Conservation (phyloP, 1,284 basidiomycete genomes). For the Naganishia cerealis region DNA sequence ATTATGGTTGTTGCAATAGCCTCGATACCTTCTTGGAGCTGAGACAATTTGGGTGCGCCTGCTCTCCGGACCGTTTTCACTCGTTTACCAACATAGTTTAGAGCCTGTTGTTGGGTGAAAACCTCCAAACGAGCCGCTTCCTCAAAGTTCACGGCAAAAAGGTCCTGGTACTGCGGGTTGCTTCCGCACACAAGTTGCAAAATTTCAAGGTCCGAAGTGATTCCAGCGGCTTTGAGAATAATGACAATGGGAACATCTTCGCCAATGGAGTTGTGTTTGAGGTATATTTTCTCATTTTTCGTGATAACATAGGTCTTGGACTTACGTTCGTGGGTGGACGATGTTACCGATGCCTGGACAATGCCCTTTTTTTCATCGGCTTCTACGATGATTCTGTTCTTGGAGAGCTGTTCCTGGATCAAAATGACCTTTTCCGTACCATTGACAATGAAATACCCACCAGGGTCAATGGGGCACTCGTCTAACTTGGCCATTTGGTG, state of each 20-base stretch:
- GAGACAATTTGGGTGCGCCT: slow-evolving; percentile 69
- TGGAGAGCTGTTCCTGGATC: slow-evolving; percentile 97
- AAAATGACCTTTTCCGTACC: slow-evolving; percentile 99
- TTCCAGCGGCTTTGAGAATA: slow-evolving; percentile 92
- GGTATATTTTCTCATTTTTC: slow-evolving; percentile 89
- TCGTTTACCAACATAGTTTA: slow-evolving; percentile 90
- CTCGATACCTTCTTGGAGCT: slow-evolving; percentile 92
- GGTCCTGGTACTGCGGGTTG: slow-evolving; percentile 81
- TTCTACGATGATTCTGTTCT: slow-evolving; percentile 99
- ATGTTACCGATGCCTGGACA: slow-evolving; percentile 95
- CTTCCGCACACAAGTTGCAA: slow-evolving; percentile 90
- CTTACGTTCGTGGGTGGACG: slow-evolving; percentile 97
- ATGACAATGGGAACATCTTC: slow-evolving; percentile 97
- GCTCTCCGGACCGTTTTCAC: slow-evolving; percentile 74
- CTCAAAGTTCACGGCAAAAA: slow-evolving; percentile 90
- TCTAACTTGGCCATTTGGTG: slow-evolving; percentile 84
- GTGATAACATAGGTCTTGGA: slow-evolving; percentile 98
- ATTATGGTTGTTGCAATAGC: slow-evolving; percentile 95
- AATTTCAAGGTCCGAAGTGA: slow-evolving; percentile 97
- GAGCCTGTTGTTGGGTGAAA: slow-evolving; percentile 87
- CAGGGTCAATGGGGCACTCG: slow-evolving; percentile 96
- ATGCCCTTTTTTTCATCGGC: slow-evolving; percentile 84
- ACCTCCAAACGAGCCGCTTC: slow-evolving; percentile 80
- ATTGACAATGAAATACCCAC: slow-evolving; percentile 98
- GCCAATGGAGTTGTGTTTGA: slow-evolving; percentile 97